Evolutionary conservation across 371 early-diverging fungal species (phyloP), one percentile per base, ranked within the genome.

Genomic region (Lichtheimia corymbifera): DNA sequence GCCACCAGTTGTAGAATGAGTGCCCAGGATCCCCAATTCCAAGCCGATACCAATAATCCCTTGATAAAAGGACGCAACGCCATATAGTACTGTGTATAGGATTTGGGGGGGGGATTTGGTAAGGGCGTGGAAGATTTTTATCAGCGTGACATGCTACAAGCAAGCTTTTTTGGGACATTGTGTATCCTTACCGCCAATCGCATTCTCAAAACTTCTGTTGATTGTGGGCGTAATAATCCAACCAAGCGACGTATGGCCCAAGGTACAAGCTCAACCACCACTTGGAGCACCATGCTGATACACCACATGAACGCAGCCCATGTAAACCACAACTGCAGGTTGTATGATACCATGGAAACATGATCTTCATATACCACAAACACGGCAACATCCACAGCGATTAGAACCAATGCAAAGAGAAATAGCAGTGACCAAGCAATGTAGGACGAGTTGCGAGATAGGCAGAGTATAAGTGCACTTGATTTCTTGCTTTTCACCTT

Each of bases 11-110:
- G 42, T 22, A 50, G 47, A 17, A 79, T 76, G 28, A 80, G 70
- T 6, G 71, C 70, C 80, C 80, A 80, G 9, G 74, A 62, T 13
- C 77, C 80, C 80, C 80, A 80, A 24, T 62, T 65, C 80, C 80
- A 80, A 5, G 77, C 77, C 13, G 71, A 53, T 24, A 75, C 68
- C 14, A 72, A 24, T 13, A 75, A 20, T 7, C 73, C 54, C 28
- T 80, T 77, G 55, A 76, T 68, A 47, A 62, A 80, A 1, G 59
- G 27, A 45, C 77, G 66, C 27, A 80, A 61, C 7, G 80, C 77
- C 73, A 73, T 75, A 54, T 77, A 80, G 47, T 80, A 80, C 80
- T 80, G 65, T 2, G 15, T 47, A n/a, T 42, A n/a, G 24, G 4
- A 25, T 11, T 2, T 45, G 5, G 45, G 28, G 35, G 9, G 35